These are phyloP conservation scores for Alternaria sp. DNA, from an alignment of 2,329 filamentous ascomycete genomes.

Conservation along the genomic window DNA sequence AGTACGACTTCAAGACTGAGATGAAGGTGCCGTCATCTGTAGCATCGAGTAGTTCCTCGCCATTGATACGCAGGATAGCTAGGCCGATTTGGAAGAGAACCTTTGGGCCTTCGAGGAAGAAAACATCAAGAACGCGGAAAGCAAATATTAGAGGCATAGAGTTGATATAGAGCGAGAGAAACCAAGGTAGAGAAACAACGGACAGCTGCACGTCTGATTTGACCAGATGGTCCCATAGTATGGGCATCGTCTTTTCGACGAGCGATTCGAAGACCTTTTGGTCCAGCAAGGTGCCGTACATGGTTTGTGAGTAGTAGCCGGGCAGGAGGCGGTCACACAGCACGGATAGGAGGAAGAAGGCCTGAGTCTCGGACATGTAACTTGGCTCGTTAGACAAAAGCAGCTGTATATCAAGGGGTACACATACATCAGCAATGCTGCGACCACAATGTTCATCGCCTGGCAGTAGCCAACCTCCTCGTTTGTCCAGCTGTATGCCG, in stretches of 20 bases:
- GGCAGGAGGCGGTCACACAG: slow-evolving; percentile 92
- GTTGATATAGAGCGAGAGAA: slow-evolving; percentile 97
- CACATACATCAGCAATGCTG: slow-evolving; percentile 84
- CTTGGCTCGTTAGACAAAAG: slow-evolving; percentile 51
- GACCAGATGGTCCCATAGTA: slow-evolving; percentile 97
- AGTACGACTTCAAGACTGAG: slow-evolving; percentile 93
- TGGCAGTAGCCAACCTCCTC: slow-evolving; percentile 97
- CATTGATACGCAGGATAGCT: slow-evolving; percentile 96
- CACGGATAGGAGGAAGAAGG: slow-evolving; percentile 90
- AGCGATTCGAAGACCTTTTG: slow-evolving; percentile 97
- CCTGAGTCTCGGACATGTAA: slow-evolving; percentile 95
- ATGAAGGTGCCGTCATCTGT: slow-evolving; percentile 96
- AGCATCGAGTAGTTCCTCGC: slow-evolving; percentile 92
- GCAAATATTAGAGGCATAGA: slow-evolving; percentile 99
- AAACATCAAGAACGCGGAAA: slow-evolving; percentile 94
- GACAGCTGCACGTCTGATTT: slow-evolving; percentile 97
- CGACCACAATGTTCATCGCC: slow-evolving; percentile 99
- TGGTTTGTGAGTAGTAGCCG: slow-evolving; percentile 97
- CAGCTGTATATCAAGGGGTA: slow-evolving; percentile 10
- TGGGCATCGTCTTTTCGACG: slow-evolving; percentile 98
- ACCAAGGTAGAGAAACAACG: slow-evolving; percentile 97
- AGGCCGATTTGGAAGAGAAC: slow-evolving; percentile 96
- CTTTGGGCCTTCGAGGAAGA: slow-evolving; percentile 97
- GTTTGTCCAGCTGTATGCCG: slow-evolving; percentile 97
- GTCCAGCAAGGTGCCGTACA: slow-evolving; percentile 97